A percentile compares a stretch with the other conserved stretches of the same genome.
phyloP scores from a whole-genome alignment of 495 filamentous ascomycete genomes.

The Aspergillus baeticus region DNA sequence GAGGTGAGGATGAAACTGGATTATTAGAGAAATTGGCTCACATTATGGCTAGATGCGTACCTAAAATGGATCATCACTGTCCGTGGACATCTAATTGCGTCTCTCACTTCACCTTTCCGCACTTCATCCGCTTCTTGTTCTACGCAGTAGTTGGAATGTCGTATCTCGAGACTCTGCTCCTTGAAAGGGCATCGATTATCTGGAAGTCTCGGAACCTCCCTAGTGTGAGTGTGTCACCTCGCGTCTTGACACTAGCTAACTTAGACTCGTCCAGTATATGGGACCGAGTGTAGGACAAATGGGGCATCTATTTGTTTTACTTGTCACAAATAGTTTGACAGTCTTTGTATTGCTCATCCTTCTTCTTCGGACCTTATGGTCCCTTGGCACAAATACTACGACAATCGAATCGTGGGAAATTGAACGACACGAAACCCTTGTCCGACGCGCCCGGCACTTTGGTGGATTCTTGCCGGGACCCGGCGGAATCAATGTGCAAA shows the following conservation, averaged over 20 bases:
- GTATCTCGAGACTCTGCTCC: conserved; percentile 60
- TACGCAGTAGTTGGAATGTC: conserved; percentile 70
- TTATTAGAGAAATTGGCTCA: background rate
- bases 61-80: conserved; percentile 99
- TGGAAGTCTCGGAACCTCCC: conserved; percentile 69
- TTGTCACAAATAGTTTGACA: conserved; percentile 58
- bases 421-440: conserved; percentile 76
- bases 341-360: conserved; percentile 66
- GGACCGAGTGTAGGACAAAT: conserved; percentile 68
- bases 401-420: conserved; percentile 95
- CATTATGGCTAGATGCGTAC: conserved; percentile 65
- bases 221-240: conserved; percentile 43
- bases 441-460: conserved; percentile 56
- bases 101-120: conserved; percentile 82
- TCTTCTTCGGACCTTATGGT: conserved; percentile 58
- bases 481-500: conserved; percentile 52
- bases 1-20: conserved; percentile 43
- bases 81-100: conserved; percentile 96
- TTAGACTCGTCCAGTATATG: conserved; percentile 55
- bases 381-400: conserved; percentile 62
- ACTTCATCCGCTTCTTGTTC: conserved; percentile 85
- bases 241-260: conserved; percentile 12
- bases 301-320: conserved; percentile 62
- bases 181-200: conserved; percentile 56
- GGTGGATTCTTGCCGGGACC: conserved; percentile 62